phyloP scores from a whole-genome alignment of 768 basidiomycete genomes.

The Clathrus columnatus region DNA sequence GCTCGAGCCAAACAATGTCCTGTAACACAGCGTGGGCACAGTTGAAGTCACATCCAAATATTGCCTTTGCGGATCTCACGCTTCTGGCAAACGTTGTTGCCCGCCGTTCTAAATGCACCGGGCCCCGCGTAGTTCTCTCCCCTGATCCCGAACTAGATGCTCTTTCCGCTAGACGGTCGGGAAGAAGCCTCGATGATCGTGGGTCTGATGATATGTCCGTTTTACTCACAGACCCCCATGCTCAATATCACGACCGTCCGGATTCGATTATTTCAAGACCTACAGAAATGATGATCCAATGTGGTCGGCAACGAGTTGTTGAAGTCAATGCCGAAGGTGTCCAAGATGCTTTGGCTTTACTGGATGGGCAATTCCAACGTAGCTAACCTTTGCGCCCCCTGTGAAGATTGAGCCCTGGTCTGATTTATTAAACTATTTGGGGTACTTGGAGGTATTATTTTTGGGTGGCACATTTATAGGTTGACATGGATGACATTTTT shows the following conservation, averaged over 20 bases:
- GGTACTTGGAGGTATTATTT: background rate
- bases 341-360: slow-evolving; percentile 61
- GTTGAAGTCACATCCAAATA: slow-evolving; percentile 83
- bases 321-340: slow-evolving; percentile 70
- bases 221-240: slow-evolving; percentile 46
- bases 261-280: slow-evolving; percentile 20
- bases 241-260: slow-evolving; percentile 40
- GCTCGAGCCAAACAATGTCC: slow-evolving; percentile 47
- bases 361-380: slow-evolving; percentile 41
- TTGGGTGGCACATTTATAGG: background rate
- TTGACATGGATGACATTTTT: slow-evolving; percentile 1
- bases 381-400: background rate
- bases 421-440: background rate
- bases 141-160: slow-evolving; percentile 41
- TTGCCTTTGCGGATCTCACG: slow-evolving; percentile 72
- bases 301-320: slow-evolving; percentile 50
- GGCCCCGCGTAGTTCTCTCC: slow-evolving; percentile 56
- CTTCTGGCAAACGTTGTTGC: slow-evolving; percentile 86
- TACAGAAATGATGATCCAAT: slow-evolving; percentile 51
- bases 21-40: slow-evolving; percentile 79
- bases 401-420: background rate
- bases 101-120: slow-evolving; percentile 68
- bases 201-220: slow-evolving; percentile 29
- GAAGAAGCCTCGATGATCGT: background rate
- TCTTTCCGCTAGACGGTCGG: slow-evolving; percentile 23